Percentiles rank a stretch among this genome's conserved stretches.
These are phyloP conservation scores for Ustilaginoidea virens DNA, from an alignment of 2,329 filamentous ascomycete species.

Conservation along the genomic window DNA sequence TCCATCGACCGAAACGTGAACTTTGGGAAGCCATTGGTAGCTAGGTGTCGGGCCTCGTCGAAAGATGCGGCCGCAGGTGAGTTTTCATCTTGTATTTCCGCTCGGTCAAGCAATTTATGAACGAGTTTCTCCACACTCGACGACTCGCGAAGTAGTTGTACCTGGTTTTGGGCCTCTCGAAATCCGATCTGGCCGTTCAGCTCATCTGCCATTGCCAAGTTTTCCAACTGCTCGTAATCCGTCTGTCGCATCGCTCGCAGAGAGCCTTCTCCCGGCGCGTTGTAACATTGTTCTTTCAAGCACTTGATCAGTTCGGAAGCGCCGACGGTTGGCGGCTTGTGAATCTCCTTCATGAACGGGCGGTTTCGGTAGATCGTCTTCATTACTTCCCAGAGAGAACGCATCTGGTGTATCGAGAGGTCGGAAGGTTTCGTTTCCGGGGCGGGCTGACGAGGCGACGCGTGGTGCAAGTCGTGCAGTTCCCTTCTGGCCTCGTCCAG, in stretches of 20 bases:
- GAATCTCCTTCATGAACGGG: slow-evolving; percentile 21
- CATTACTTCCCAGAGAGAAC: slow-evolving; percentile 15
- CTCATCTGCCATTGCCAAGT: slow-evolving; percentile 15
- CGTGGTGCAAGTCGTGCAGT: slow-evolving; percentile 22
- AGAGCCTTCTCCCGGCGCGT: slow-evolving; percentile 9
- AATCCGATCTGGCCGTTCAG: slow-evolving; percentile 6
- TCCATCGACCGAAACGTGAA: slow-evolving; percentile 17
- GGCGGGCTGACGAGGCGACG: slow-evolving; percentile 9
- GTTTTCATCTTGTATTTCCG: slow-evolving; percentile 10
- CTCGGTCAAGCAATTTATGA: slow-evolving; percentile 15
- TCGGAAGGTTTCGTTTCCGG: slow-evolving; percentile 5
- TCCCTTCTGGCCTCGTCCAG: slow-evolving; percentile 39
- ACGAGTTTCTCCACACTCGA: slow-evolving; percentile 13
- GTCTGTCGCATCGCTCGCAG: slow-evolving; percentile 10
- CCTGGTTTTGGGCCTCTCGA: slow-evolving; percentile 10
- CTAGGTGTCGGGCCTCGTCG: slow-evolving; percentile 13
- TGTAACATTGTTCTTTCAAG: slow-evolving; percentile 15
- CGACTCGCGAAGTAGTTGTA: slow-evolving; percentile 14
- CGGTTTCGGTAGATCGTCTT: slow-evolving; percentile 16
- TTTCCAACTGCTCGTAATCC: slow-evolving; percentile 17
- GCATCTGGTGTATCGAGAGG: slow-evolving; percentile 15
- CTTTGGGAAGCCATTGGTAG: slow-evolving; percentile 4
- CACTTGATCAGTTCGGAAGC: slow-evolving; percentile 13
- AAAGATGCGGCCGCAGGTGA: slow-evolving; percentile 12
- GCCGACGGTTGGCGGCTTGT: slow-evolving; percentile 14